Conservation (phyloP, 768 basidiomycete genomes). For the Zangia roseola region DNA sequence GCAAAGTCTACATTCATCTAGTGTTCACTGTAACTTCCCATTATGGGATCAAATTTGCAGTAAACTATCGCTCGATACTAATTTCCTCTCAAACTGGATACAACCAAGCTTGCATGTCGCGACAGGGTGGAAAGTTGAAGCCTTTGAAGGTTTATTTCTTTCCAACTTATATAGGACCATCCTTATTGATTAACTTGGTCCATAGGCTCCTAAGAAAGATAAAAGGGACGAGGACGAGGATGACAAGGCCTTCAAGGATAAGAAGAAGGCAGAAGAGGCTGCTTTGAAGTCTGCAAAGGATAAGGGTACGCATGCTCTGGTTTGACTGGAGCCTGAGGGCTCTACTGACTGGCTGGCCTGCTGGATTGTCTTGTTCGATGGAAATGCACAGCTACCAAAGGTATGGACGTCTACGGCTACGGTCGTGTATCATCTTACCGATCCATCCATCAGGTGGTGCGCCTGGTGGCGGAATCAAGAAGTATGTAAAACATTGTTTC, state of each 20-base stretch:
- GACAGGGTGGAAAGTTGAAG: constrained; percentile 86
- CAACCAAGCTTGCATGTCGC: constrained; percentile 26
- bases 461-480: constrained; percentile 79
- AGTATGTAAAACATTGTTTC: constrained; percentile 48
- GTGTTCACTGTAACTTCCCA: no score
- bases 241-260: constrained; percentile 70
- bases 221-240: constrained; percentile 72
- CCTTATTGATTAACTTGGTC: no score
- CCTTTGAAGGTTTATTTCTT: constrained; percentile 66
- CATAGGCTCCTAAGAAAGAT: constrained; percentile 80
- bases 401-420: constrained; percentile 12
- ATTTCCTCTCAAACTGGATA: constrained; percentile 3
- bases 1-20: no score
- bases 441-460: constrained; percentile 52
- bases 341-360: neutral
- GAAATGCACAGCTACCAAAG: constrained; percentile 28
- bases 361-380: neutral
- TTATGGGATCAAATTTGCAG: constrained; percentile 1
- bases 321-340: no score
- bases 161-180: neutral
- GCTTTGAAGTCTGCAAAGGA: constrained; percentile 72
- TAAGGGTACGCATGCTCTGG: constrained; percentile 49
- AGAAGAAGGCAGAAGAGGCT: constrained; percentile 71
- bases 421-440: neutral
- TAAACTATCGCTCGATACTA: neutral